These are phyloP conservation scores for Begonia fuchsioides DNA, from an alignment of 306 rosid genomes.

Conservation along the genomic window DNA sequence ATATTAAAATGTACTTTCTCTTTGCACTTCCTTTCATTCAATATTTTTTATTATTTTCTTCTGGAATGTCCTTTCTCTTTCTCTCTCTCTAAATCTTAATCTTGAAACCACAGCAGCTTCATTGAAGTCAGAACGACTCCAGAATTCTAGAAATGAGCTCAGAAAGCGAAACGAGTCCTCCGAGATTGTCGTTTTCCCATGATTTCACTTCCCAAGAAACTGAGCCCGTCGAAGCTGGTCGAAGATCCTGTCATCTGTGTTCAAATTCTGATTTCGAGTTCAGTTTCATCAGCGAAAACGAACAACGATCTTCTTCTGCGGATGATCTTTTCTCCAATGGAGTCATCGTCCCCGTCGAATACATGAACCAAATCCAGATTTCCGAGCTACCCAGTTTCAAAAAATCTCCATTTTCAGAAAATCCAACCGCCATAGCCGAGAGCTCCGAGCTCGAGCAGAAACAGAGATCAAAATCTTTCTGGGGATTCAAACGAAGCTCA, in stretches of 20 bases:
- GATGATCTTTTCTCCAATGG: conserved; percentile 90
- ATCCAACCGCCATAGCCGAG: conserved; percentile 23
- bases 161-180: conserved; percentile 33
- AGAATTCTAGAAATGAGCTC: conserved; percentile 60
- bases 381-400: neutral
- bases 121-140: too few species aligned
- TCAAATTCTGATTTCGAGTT: conserved; percentile 68
- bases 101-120: too few species aligned
- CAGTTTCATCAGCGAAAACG: conserved; percentile 23
- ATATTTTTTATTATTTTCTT: too few species aligned
- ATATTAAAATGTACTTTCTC: too few species aligned
- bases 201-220: conserved; percentile 19
- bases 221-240: conserved; percentile 9
- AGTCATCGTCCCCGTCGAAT: conserved; percentile 46
- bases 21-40: too few species aligned
- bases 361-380: conserved; percentile 11
- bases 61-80: too few species aligned
- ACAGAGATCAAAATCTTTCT: conserved; percentile 48
- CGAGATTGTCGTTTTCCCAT: conserved; percentile 62
- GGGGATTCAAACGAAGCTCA: conserved; percentile 79
- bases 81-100: too few species aligned
- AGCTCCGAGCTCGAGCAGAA: conserved; percentile 22
- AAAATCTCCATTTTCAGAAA: conserved; percentile 12
- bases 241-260: conserved; percentile 16
- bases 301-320: conserved; percentile 44